These are phyloP conservation scores for Fraxinus nigra DNA, from an alignment of 305 asterid species.

Conservation along the genomic window DNA sequence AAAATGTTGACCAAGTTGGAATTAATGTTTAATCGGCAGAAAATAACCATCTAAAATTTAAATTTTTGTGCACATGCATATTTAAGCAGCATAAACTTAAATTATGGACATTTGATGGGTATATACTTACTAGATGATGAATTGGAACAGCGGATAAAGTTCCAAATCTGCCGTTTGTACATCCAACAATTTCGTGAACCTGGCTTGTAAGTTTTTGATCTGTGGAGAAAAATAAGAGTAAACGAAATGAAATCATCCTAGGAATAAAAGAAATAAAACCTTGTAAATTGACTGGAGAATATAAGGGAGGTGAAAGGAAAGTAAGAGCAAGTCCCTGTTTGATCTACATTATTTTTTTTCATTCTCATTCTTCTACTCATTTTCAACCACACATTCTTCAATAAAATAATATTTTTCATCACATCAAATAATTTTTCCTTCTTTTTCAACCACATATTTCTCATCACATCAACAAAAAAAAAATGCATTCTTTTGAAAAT, in stretches of 20 bases:
- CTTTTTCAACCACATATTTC: too few relatives aligned
- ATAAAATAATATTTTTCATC: too few relatives aligned
- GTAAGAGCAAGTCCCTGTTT: not conserved
- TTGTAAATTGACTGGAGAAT: not conserved
- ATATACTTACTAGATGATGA: slow-evolving; percentile 83
- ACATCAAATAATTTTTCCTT: too few relatives aligned
- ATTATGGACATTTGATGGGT: slow-evolving; percentile 8
- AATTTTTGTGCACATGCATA: slow-evolving; percentile 6
- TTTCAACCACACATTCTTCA: too few relatives aligned
- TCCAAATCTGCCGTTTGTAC: slow-evolving; percentile 95
- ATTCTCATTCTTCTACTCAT: too few relatives aligned
- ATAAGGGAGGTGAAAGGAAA: not conserved
- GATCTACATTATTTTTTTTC: too few relatives aligned
- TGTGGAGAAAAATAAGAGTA: slow-evolving; percentile 33
- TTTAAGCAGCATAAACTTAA: slow-evolving; percentile 14
- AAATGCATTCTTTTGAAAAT: too few relatives aligned
- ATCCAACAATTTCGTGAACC: slow-evolving; percentile 95
- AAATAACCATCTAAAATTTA: not conserved
- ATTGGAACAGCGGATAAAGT: slow-evolving; percentile 76
- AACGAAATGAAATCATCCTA: slow-evolving; percentile 7
- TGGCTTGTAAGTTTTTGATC: slow-evolving; percentile 95
- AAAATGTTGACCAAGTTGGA: not conserved
- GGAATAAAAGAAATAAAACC: not conserved
- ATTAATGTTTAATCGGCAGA: slow-evolving; percentile 1
- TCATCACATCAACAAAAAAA: too few relatives aligned